Evolutionary conservation across 2,329 filamentous ascomycete species (phyloP).

Genomic region (Trichoderma asperellum): DNA sequence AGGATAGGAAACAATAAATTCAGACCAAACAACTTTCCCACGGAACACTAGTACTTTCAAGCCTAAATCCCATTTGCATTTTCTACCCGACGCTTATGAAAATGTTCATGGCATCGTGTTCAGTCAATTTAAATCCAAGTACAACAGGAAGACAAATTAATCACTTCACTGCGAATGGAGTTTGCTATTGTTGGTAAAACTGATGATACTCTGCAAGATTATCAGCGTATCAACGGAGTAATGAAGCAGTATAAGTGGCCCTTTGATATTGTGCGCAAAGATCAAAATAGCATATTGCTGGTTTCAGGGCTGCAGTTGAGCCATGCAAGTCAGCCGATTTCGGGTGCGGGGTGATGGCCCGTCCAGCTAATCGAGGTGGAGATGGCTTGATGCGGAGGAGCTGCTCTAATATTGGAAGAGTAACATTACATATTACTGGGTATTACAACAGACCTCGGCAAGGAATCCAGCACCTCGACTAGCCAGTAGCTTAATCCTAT

Average conservation of each 20-base stretch:
- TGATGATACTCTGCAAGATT: neutral
- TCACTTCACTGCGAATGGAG: neutral
- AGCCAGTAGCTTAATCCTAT: neutral
- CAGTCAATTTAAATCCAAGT: neutral
- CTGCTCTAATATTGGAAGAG: neutral
- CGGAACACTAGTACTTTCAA: no score
- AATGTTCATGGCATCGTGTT: no score
- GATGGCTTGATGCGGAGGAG: neutral
- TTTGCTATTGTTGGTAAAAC: neutral
- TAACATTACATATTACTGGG: neutral
- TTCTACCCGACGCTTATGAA: no score
- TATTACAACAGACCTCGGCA: neutral
- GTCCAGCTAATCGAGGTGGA: neutral
- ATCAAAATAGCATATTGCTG: neutral
- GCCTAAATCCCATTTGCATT: no score
- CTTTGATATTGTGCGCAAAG: neutral
- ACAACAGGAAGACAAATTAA: neutral
- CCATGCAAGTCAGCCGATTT: constrained; percentile 5
- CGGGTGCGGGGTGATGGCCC: constrained; percentile 11
- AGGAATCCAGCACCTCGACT: neutral
- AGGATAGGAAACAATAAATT: no score
- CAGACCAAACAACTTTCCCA: no score
- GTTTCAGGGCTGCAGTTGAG: neutral
- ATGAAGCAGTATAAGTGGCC: neutral
- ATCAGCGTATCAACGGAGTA: neutral